These are phyloP conservation scores for Talaromyces proteolyticus DNA, from an alignment of 495 filamentous ascomycete genomes.

Conservation along the genomic window DNA sequence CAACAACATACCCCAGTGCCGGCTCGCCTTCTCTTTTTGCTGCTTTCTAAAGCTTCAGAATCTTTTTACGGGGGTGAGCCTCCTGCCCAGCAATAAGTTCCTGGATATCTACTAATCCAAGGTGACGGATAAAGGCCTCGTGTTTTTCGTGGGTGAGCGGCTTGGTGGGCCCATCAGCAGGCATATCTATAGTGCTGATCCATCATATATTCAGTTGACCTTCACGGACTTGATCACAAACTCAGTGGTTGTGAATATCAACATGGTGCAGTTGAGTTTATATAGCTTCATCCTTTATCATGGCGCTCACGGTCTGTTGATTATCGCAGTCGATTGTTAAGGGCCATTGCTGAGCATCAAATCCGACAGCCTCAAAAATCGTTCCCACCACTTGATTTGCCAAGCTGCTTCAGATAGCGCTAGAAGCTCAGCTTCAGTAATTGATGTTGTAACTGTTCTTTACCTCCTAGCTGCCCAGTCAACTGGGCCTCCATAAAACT, in stretches of 20 bases:
- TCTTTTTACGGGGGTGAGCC: too few relatives aligned
- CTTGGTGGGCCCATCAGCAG: constrained; percentile 1
- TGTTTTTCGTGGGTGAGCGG: neutral
- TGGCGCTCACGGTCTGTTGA: neutral
- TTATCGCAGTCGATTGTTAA: constrained; percentile 1
- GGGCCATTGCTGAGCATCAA: neutral
- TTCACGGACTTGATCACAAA: neutral
- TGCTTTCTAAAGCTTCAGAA: too few relatives aligned
- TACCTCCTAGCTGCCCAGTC: constrained; percentile 18
- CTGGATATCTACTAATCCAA: neutral
- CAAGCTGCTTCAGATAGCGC: constrained; percentile 8
- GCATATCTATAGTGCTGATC: neutral
- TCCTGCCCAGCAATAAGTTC: too few relatives aligned
- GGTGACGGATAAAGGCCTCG: neutral
- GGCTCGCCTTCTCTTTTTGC: too few relatives aligned
- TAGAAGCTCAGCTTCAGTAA: constrained; percentile 15
- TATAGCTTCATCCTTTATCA: constrained; percentile 4
- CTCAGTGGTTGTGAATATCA: constrained; percentile 4
- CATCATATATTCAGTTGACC: neutral
- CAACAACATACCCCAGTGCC: too few relatives aligned
- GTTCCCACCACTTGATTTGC: constrained; percentile 10
- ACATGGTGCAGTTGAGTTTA: neutral
- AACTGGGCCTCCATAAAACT: constrained; percentile 12
- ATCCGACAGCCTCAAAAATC: neutral
- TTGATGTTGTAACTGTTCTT: constrained; percentile 15